These are phyloP conservation scores for Udeniomyces megalosporus DNA, from an alignment of 768 basidiomycete species.

Conservation along the genomic window DNA sequence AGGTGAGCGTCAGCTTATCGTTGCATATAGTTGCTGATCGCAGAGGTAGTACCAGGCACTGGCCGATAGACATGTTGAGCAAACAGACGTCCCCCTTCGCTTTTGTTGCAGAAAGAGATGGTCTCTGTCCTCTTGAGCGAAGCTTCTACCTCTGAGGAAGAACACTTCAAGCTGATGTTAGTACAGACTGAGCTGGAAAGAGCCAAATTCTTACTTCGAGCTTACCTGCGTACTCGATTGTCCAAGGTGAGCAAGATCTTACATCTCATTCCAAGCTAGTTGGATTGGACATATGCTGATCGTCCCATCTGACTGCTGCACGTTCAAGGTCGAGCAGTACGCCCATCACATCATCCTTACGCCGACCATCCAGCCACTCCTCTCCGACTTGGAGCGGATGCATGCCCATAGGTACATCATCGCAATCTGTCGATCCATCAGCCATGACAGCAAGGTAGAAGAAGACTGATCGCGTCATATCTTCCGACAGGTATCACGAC, in stretches of 20 bases:
- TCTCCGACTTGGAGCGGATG: conserved; percentile 67
- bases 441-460: too few species aligned
- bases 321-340: conserved; percentile 87
- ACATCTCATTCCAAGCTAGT: background rate
- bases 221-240: conserved; percentile 70
- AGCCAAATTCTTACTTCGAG: conserved; percentile 77
- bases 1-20: background rate
- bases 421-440: too few species aligned
- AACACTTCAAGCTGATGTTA: conserved; percentile 81
- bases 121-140: conserved; percentile 54
- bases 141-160: conserved; percentile 72
- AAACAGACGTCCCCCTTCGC: background rate
- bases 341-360: conserved; percentile 60
- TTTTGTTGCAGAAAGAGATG: conserved; percentile 51
- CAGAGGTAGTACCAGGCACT: background rate
- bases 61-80: background rate
- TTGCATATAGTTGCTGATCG: too few species aligned
- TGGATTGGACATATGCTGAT: background rate
- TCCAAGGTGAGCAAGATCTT: conserved; percentile 47
- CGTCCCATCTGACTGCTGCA: conserved; percentile 1
- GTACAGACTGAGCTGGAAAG: conserved; percentile 90
- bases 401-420: conserved; percentile 50
- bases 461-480: background rate
- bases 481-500: conserved; percentile 45
- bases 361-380: conserved; percentile 52